Percentiles rank a stretch among this genome's conserved stretches.
Evolutionary conservation across 2,329 filamentous ascomycete species (phyloP).

Genomic region (Beauveria varroae): DNA sequence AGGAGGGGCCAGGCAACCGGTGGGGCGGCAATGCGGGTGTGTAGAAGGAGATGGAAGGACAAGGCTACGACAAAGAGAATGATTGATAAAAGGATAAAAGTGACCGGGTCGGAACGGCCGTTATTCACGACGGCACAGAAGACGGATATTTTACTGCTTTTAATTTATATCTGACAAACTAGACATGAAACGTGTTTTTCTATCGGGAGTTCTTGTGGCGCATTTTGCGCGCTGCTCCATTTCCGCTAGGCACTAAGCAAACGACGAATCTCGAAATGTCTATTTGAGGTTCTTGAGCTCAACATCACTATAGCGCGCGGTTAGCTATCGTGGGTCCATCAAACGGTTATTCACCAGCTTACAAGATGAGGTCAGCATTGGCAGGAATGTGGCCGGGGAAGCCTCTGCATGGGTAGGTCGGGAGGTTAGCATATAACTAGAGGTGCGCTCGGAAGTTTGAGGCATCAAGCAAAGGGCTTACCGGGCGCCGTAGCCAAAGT

Average conservation of each 20-base stretch:
- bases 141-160: neutral
- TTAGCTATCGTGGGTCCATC: neutral
- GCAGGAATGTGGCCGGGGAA: slow-evolving; percentile 73
- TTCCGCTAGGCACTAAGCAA: neutral
- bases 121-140: neutral
- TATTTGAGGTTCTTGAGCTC: slow-evolving; percentile 57
- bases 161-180: neutral
- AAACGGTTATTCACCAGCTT: slow-evolving; percentile 32
- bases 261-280: slow-evolving; percentile 7
- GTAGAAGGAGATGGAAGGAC: slow-evolving; percentile 9
- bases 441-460: neutral
- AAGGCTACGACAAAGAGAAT: neutral
- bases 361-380: slow-evolving; percentile 76
- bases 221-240: slow-evolving; percentile 4
- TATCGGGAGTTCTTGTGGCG: neutral
- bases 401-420: slow-evolving; percentile 43
- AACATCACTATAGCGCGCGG: slow-evolving; percentile 48
- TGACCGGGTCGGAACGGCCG: no score
- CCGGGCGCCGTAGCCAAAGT: slow-evolving; percentile 57
- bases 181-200: neutral
- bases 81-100: neutral
- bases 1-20: slow-evolving; percentile 12
- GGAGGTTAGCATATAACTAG: slow-evolving; percentile 8
- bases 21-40: slow-evolving; percentile 3
- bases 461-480: slow-evolving; percentile 29